Conservation (phyloP, 768 basidiomycete genomes). For the Collybia mongolica region DNA sequence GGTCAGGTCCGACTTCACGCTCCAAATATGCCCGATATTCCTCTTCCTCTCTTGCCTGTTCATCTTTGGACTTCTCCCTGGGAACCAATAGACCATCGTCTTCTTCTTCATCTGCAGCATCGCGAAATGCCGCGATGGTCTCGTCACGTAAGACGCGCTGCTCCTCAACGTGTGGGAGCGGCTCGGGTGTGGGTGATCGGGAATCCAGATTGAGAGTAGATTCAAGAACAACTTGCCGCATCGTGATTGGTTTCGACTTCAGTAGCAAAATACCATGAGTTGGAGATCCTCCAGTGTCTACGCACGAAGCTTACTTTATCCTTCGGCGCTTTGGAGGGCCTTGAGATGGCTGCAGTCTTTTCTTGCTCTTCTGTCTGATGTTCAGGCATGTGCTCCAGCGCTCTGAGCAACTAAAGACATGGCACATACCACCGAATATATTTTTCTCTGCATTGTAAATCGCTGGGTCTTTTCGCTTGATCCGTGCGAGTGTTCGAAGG, state of each 20-base stretch:
- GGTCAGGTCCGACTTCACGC: constrained; percentile 76
- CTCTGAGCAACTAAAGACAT: not conserved
- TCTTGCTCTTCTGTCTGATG: constrained; percentile 59
- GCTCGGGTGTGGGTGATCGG: constrained; percentile 57
- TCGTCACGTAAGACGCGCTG: constrained; percentile 74
- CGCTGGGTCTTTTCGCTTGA: constrained; percentile 76
- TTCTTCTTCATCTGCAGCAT: constrained; percentile 30
- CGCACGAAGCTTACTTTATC: constrained; percentile 44
- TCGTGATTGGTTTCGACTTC: constrained; percentile 70
- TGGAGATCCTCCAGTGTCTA: not conserved
- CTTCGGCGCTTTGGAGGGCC: constrained; percentile 29
- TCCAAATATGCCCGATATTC: constrained; percentile 84
- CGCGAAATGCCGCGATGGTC: constrained; percentile 82
- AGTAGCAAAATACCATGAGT: not conserved
- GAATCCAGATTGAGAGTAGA: constrained; percentile 54
- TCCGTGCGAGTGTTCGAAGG: constrained; percentile 83
- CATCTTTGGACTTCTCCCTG: constrained; percentile 76
- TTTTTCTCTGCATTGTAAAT: constrained; percentile 74
- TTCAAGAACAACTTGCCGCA: constrained; percentile 71
- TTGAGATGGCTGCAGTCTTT: constrained; percentile 36
- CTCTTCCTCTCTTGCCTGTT: constrained; percentile 74
- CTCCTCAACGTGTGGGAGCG: constrained; percentile 66
- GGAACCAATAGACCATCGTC: constrained; percentile 60
- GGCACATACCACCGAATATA: constrained; percentile 74
- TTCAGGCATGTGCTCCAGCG: not conserved